These are phyloP conservation scores for Apiospora marii DNA, from an alignment of 2,329 filamentous ascomycete genomes.

Conservation along the genomic window DNA sequence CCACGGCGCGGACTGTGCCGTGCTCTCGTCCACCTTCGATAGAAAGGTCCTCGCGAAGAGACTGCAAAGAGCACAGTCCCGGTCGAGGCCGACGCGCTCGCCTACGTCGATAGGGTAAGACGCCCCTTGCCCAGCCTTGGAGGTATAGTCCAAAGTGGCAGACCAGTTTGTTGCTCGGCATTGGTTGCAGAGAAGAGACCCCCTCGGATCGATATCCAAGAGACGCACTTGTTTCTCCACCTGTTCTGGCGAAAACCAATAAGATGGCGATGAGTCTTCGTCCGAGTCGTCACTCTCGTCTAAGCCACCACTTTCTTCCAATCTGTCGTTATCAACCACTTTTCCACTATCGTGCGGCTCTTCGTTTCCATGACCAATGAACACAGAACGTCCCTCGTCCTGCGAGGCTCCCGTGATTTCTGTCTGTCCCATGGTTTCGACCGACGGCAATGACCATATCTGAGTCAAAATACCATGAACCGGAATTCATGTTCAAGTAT, in stretches of 20 bases:
- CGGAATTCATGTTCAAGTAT: not conserved
- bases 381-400: not conserved
- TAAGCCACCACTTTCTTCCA: not conserved
- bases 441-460: not conserved
- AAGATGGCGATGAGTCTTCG: not conserved
- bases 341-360: not conserved
- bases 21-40: not conserved
- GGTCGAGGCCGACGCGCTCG: not conserved
- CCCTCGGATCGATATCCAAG: not conserved
- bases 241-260: not conserved
- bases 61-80: not conserved
- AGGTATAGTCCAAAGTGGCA: not conserved
- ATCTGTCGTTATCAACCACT: not conserved
- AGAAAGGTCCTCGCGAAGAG: slow-evolving; percentile 4
- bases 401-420: not conserved
- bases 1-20: not conserved
- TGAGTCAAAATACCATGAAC: not conserved
- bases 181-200: not conserved
- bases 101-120: not conserved
- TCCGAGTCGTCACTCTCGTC: not conserved
- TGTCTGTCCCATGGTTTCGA: not conserved
- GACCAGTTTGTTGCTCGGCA: not conserved
- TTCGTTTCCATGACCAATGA: not conserved
- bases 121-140: slow-evolving; percentile 3
- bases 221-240: not conserved